Percentiles rank a stretch among this genome's conserved stretches.
phyloP scores from a whole-genome alignment of 768 basidiomycete species.

The Austroboletus eburneus region DNA sequence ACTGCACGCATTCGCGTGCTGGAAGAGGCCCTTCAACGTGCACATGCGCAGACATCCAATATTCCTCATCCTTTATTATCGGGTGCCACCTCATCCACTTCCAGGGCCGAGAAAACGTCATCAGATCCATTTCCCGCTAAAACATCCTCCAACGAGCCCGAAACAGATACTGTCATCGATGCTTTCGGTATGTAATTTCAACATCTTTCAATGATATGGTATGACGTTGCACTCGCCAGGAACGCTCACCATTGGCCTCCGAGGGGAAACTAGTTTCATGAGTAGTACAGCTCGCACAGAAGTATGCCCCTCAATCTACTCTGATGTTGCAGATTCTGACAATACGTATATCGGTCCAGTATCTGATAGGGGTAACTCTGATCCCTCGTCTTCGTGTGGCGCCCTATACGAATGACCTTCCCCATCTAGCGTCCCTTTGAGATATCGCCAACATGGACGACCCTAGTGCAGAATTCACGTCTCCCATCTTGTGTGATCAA shows the following conservation, averaged over 20 bases:
- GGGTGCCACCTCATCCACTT: constrained; percentile 19
- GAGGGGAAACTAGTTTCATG: constrained; percentile 53
- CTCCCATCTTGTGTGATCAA: constrained; percentile 41
- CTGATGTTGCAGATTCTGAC: not conserved
- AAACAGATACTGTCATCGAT: constrained; percentile 45
- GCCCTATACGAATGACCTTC: not conserved
- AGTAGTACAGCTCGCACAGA: constrained; percentile 67
- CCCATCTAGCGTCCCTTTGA: constrained; percentile 24
- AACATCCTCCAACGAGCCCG: constrained; percentile 17
- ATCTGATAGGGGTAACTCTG: constrained; percentile 48
- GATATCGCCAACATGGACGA: constrained; percentile 11
- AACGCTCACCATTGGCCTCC: constrained; percentile 52
- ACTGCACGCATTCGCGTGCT: constrained; percentile 55
- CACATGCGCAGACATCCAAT: constrained; percentile 47
- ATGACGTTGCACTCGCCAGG: constrained; percentile 32
- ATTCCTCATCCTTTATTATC: constrained; percentile 48
- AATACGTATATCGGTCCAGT: constrained; percentile 32
- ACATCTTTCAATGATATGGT: not conserved
- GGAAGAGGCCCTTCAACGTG: constrained; percentile 50
- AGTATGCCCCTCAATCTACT: constrained; percentile 35
- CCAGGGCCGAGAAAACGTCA: constrained; percentile 22
- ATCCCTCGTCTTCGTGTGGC: not conserved
- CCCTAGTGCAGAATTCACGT: constrained; percentile 27
- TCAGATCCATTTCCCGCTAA: constrained; percentile 8
- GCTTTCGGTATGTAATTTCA: constrained; percentile 39